Base-by-base conservation (phyloP, 768 basidiomycete species). In the Sutorius australiensis region DNA sequence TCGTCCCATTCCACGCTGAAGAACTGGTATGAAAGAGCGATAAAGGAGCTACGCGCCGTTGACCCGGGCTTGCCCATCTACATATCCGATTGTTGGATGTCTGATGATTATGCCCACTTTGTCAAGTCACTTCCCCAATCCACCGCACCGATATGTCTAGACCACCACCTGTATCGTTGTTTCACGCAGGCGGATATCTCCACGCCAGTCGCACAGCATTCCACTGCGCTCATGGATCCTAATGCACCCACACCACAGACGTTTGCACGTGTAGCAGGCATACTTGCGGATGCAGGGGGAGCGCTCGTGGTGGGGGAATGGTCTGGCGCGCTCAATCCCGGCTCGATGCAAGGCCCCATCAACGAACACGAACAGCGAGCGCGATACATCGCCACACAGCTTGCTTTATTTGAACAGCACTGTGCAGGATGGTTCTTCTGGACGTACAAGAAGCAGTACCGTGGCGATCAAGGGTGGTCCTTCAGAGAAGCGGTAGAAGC, bases 101-200 rank as follows among this genome's bases (percentile, higher is more conserved):
- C 82, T 1, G 78, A 83, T 27, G 71, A 79, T 49, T 92, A 89
- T 58, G 75, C 83, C 14, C 70, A 75, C 9, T 87, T 79, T 60
- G 71, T 83, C 61, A 68, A 68, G 21, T 63, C 71, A 6, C 68
- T 72, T 57, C 42, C 66, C 42, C 10, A 60, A 51, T 28, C 62
- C 24, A 50, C 72, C 51, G 62, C 60, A 14, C 80, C 81, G 28
- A 72, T 83, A 17, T 81, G 86, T 13, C 72, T 92, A 37, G 91
- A 93, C 66, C 87, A 91, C 58, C 91, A 92, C 62, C 77, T 92
- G 19, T 93, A 92, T 62, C 80, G 91, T 24, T 90, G 88, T 67
- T 90, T 91, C 66, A 87, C 87, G 0, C 55, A 65, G 0, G 70
- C 70, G 1, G 91, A 93, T 65, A 78, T 68, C 16, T 54, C 65